Evolutionary conservation across 2,329 filamentous ascomycete species (phyloP), one percentile per base, ranked within the genome.

Genomic region (Xylaria sp.): DNA sequence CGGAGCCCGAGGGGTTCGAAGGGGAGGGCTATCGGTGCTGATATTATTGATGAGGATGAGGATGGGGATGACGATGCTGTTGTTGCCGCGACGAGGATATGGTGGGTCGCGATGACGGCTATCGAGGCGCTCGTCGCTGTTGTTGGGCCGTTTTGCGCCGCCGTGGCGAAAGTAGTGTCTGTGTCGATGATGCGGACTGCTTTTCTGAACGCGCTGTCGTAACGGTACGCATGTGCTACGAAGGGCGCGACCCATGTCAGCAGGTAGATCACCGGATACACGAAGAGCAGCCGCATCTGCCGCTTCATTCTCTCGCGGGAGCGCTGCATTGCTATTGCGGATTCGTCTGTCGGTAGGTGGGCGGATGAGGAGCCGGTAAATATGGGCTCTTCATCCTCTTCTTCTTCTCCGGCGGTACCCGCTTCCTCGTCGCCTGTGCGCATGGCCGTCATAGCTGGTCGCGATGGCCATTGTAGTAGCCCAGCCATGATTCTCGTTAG

Each of bases 201-300:
- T 21, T 37, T n/a, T 25, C 4, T 19, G 21, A 12, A 19, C 8
- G 6, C 14, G 35, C 3, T 14, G 65, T 81, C 79, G 75, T 88
- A 90, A 56, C 81, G 82, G 52, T 88, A 76, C 52, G 87, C 80
- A 73, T 93, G 89, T 2, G 81, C 81, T 2, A 88, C 77, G 69
- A 93, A 91, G 0, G 91, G 91, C 7, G 91, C 77, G 3, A 90
- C 77, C 91, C 91, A 94, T 67, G 92, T 85, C 4, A 86, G 75
- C 19, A 91, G 81, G 75, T 94, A 94, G 3, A 90, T 83, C 17
- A 89, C 73, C 0, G 91, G 91, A 73, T 94, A 94, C 50, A 92
- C 86, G 76, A 94, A 92, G 17, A 93, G 81, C 31, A 90, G 83
- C 33, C 89, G 85, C 2, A 93, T 81, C 70, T 93, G 90, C 9